A percentile compares a stretch with the other conserved stretches of the same genome.
Conservation (phyloP, 306 rosid species). For the Leucaena leucocephala region DNA sequence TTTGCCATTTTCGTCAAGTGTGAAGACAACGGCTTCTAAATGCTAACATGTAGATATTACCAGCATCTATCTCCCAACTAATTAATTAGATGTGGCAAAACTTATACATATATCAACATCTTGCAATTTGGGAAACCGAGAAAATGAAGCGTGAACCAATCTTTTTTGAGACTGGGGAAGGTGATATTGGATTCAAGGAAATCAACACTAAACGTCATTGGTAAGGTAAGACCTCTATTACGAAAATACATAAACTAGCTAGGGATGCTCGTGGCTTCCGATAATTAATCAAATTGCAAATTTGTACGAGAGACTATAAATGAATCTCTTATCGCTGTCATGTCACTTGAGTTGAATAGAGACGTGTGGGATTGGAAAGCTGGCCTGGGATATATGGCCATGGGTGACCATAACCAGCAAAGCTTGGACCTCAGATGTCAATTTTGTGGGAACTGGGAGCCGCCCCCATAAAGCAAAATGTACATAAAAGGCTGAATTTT, state of each 20-base stretch:
- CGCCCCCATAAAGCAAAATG: not conserved
- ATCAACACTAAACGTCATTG: not conserved
- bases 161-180: not conserved
- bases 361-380: slow-evolving; percentile 21
- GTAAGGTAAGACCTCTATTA: not conserved
- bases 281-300: not conserved
- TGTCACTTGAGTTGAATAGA: slow-evolving; percentile 22
- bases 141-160: not conserved
- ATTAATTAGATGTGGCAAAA: not conserved
- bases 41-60: not conserved
- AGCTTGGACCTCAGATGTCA: slow-evolving; percentile 41
- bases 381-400: not conserved
- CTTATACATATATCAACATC: not conserved
- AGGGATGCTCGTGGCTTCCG: not conserved
- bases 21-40: not conserved
- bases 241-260: not conserved
- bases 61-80: not conserved
- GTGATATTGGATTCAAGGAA: not conserved
- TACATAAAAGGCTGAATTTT: not conserved
- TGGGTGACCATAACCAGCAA: slow-evolving; percentile 39
- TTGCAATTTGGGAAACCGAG: not conserved
- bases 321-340: slow-evolving; percentile 4
- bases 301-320: not conserved
- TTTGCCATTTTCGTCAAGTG: not conserved
- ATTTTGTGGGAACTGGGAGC: slow-evolving; percentile 25